Percentiles rank a stretch among this genome's conserved stretches.
Evolutionary conservation across 768 basidiomycete genomes (phyloP).

Genomic region (Termitomyces sp.): DNA sequence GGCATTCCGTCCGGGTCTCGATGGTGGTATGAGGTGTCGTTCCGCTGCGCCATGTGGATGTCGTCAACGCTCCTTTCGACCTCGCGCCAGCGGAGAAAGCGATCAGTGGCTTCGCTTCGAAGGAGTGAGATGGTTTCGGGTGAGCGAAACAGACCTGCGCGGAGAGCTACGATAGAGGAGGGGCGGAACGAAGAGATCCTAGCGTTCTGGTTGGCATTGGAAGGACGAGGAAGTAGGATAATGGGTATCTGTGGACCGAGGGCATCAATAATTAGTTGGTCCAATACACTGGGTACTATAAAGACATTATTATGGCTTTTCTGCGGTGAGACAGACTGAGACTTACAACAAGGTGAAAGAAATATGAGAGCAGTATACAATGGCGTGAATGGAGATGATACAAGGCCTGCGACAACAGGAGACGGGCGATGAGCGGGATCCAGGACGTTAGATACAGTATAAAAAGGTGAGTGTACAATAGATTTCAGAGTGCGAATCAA

Average conservation of each 20-base stretch:
- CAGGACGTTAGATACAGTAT: conserved; percentile 45
- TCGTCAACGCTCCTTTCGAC: conserved; percentile 52
- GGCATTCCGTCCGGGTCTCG: conserved; percentile 13
- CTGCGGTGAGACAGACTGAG: neutral
- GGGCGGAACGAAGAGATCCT: conserved; percentile 57
- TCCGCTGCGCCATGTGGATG: conserved; percentile 27
- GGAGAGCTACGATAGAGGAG: conserved; percentile 42
- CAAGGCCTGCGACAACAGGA: conserved; percentile 41
- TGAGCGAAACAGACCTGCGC: conserved; percentile 57
- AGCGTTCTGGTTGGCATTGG: conserved; percentile 22
- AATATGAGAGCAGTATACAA: conserved; percentile 59
- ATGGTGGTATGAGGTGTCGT: conserved; percentile 16
- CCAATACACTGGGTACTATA: conserved; percentile 30
- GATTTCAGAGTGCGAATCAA: conserved; percentile 28
- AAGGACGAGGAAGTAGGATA: conserved; percentile 43
- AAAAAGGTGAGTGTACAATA: conserved; percentile 54
- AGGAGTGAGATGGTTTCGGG: conserved; percentile 55
- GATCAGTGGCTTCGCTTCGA: conserved; percentile 60
- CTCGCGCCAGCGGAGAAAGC: conserved; percentile 71
- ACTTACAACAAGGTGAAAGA: conserved; percentile 39
- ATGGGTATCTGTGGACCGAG: conserved; percentile 54
- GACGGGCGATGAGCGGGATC: conserved; percentile 50
- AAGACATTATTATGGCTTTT: conserved; percentile 3
- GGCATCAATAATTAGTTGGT: conserved; percentile 42
- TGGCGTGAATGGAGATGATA: conserved; percentile 54